phyloP scores from a whole-genome alignment of 768 basidiomycete genomes.

The Mycena olivaceomarginata region DNA sequence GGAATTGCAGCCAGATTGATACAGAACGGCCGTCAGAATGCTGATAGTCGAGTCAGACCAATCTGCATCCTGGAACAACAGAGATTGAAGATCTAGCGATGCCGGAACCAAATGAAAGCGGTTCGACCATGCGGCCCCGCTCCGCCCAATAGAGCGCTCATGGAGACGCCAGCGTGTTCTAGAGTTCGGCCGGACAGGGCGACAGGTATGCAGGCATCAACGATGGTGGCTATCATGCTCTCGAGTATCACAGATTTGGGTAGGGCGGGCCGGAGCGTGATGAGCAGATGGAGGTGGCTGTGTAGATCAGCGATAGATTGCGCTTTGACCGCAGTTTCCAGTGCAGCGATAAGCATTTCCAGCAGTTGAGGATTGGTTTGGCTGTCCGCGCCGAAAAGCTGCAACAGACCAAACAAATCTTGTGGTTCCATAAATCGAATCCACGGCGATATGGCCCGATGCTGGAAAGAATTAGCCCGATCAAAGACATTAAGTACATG shows the following conservation, averaged over 20 bases:
- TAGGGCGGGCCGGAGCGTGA: constrained; percentile 59
- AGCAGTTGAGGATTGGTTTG: constrained; percentile 50
- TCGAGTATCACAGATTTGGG: constrained; percentile 64
- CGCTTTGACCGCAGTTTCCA: constrained; percentile 50
- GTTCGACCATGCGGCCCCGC: constrained; percentile 58
- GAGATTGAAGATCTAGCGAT: constrained; percentile 53
- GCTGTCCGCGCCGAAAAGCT: constrained; percentile 52
- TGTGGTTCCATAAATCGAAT: constrained; percentile 68
- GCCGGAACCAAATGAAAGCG: constrained; percentile 45
- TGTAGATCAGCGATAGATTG: constrained; percentile 52
- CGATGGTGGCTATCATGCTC: constrained; percentile 64
- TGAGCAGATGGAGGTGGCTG: constrained; percentile 59
- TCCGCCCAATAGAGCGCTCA: constrained; percentile 48
- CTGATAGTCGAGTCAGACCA: constrained; percentile 68
- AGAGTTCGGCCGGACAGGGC: constrained; percentile 54
- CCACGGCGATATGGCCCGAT: constrained; percentile 66
- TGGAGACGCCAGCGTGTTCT: constrained; percentile 34
- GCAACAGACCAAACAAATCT: constrained; percentile 67
- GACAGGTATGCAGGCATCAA: constrained; percentile 63
- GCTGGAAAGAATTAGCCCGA: constrained; percentile 43
- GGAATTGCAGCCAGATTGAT: constrained; percentile 55
- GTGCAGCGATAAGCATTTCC: constrained; percentile 59
- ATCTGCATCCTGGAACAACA: constrained; percentile 60
- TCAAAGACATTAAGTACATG: not conserved
- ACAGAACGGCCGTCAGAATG: constrained; percentile 66